Percentiles rank a stretch among this genome's conserved stretches.
Evolutionary conservation across 306 rosid genomes (phyloP).

Genomic region (Clitoria ternatea): DNA sequence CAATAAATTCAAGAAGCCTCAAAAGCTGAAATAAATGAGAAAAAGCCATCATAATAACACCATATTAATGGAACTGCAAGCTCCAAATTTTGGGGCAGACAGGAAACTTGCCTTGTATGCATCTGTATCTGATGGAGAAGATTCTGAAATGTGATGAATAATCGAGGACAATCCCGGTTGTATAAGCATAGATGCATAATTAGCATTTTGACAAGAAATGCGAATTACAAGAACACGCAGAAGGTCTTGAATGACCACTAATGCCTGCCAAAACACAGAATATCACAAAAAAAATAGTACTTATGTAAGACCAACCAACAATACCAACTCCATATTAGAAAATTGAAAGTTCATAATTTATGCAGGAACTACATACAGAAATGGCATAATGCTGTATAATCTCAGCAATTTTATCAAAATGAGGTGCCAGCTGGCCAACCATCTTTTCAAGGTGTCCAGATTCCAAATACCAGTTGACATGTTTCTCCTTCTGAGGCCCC

Average conservation of each 20-base stretch:
- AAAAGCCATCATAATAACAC: background rate
- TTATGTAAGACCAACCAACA: conserved; percentile 12
- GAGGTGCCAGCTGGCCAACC: conserved; percentile 63
- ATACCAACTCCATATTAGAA: conserved; percentile 1
- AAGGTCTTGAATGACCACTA: conserved; percentile 85
- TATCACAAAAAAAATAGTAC: background rate
- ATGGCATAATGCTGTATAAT: conserved; percentile 87
- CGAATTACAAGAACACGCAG: conserved; percentile 80
- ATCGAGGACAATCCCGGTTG: conserved; percentile 64
- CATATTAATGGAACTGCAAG: conserved; percentile 7
- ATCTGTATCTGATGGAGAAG: conserved; percentile 58
- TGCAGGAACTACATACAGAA: conserved; percentile 64
- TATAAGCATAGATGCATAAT: conserved; percentile 58
- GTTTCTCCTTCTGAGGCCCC: conserved; percentile 78
- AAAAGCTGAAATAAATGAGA: conserved; percentile 53
- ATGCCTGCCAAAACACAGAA: conserved; percentile 50
- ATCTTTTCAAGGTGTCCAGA: conserved; percentile 72
- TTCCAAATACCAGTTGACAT: conserved; percentile 87
- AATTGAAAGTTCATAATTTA: conserved; percentile 15
- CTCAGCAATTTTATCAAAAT: conserved; percentile 76
- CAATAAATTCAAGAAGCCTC: conserved; percentile 92
- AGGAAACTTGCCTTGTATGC: conserved; percentile 56
- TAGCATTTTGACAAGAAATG: conserved; percentile 57
- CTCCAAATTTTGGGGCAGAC: conserved; percentile 12
- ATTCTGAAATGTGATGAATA: conserved; percentile 49